Conservation (phyloP, 2,329 filamentous ascomycete genomes). For the Cercospora zeina region DNA sequence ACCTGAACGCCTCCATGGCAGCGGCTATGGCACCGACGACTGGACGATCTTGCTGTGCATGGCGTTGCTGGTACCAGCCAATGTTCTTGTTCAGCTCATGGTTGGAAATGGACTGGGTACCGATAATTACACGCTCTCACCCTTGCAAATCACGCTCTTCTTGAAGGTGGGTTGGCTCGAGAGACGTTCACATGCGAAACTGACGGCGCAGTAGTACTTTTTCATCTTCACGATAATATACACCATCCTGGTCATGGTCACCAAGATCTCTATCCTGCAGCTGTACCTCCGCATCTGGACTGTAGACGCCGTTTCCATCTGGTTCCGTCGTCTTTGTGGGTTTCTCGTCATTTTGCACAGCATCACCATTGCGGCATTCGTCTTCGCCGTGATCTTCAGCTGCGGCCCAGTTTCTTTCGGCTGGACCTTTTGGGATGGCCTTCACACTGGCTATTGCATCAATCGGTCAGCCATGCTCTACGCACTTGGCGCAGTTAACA, state of each 20-base stretch:
- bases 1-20: conserved; percentile 26
- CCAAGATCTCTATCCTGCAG: conserved; percentile 28
- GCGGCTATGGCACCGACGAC: conserved; percentile 28
- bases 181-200: neutral
- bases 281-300: conserved; percentile 30
- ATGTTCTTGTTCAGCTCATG: conserved; percentile 25
- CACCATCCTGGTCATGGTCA: conserved; percentile 25
- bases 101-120: conserved; percentile 25
- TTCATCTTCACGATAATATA: conserved; percentile 29
- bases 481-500: conserved; percentile 28
- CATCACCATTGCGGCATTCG: conserved; percentile 24
- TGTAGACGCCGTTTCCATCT: conserved; percentile 22
- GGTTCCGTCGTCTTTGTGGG: conserved; percentile 28
- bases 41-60: conserved; percentile 26
- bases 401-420: conserved; percentile 23
- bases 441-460: conserved; percentile 25
- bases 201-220: conserved; percentile 22
- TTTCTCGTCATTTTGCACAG: conserved; percentile 21
- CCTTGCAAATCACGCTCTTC: conserved; percentile 24
- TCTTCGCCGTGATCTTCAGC: conserved; percentile 24
- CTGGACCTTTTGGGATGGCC: conserved; percentile 28
- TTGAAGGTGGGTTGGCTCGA: conserved; percentile 17
- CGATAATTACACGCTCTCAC: conserved; percentile 26
- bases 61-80: conserved; percentile 23
- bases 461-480: conserved; percentile 24